Evolutionary conservation across 1,284 basidiomycete genomes (phyloP).

Genomic region (Flammula alnicola): DNA sequence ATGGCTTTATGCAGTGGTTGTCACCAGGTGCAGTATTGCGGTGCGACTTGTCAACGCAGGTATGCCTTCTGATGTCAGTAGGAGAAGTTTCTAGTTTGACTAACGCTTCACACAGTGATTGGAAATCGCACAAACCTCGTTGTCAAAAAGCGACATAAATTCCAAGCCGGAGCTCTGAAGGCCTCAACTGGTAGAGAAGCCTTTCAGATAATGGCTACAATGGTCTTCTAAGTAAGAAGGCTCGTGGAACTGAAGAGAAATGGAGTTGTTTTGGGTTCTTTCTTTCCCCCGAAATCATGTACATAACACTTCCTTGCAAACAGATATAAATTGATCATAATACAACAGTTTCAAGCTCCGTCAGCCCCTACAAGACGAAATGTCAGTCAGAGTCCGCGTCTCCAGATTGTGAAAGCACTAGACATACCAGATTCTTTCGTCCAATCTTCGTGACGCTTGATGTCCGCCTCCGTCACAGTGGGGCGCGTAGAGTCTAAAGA

Average conservation of each 20-base stretch:
- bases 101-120: too few species aligned
- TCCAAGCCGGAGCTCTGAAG: slow-evolving; percentile 2
- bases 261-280: not conserved
- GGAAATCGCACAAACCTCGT: too few species aligned
- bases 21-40: too few species aligned
- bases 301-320: not conserved
- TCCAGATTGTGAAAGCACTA: not conserved
- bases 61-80: too few species aligned
- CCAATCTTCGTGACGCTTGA: slow-evolving; percentile 90
- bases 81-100: too few species aligned
- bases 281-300: not conserved
- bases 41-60: too few species aligned
- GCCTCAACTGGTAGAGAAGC: slow-evolving; percentile 1
- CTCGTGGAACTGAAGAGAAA: too few species aligned
- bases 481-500: slow-evolving; percentile 84
- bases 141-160: not conserved
- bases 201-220: too few species aligned
- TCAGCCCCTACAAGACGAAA: slow-evolving; percentile 5
- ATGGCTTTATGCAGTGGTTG: too few species aligned
- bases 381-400: not conserved
- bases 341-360: slow-evolving; percentile 6
- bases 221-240: too few species aligned
- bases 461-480: slow-evolving; percentile 90
- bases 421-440: slow-evolving; percentile 82
- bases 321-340: not conserved